Percentiles rank a stretch among this genome's conserved stretches.
Conservation (phyloP, 2,329 filamentous ascomycete species). For the Diaporthe nobilis region DNA sequence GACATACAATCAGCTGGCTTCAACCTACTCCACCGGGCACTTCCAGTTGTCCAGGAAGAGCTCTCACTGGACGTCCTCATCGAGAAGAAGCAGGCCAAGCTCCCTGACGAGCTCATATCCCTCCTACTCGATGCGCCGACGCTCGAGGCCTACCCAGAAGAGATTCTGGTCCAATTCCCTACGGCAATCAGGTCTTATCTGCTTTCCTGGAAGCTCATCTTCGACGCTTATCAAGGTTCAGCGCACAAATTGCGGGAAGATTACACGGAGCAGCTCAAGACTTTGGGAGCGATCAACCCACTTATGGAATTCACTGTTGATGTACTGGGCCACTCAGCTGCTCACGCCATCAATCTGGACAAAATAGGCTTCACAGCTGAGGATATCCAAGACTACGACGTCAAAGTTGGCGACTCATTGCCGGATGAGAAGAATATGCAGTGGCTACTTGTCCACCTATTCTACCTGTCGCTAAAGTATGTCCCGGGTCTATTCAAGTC, state of each 20-base stretch:
- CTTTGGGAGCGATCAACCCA: conserved; percentile 76
- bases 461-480: conserved; percentile 84
- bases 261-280: conserved; percentile 85
- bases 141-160: conserved; percentile 75
- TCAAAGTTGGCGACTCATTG: conserved; percentile 68
- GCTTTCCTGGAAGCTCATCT: conserved; percentile 90
- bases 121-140: conserved; percentile 85
- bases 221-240: conserved; percentile 84
- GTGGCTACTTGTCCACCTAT: conserved; percentile 88
- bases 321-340: conserved; percentile 83
- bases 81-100: conserved; percentile 78
- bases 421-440: conserved; percentile 80
- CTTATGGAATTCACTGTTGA: conserved; percentile 87
- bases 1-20: conserved; percentile 87
- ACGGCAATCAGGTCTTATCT: conserved; percentile 82
- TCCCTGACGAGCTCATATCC: conserved; percentile 89
- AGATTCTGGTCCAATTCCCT: conserved; percentile 78
- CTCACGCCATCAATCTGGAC: conserved; percentile 81
- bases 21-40: conserved; percentile 82
- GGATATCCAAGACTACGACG: conserved; percentile 69
- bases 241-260: conserved; percentile 87
- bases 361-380: conserved; percentile 72
- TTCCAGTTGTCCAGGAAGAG: conserved; percentile 84
- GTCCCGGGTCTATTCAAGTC: conserved; percentile 83
- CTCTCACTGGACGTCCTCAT: conserved; percentile 83